Conservation (phyloP, 1,139 yeast genomes). For the Kodamaea anthophila region DNA sequence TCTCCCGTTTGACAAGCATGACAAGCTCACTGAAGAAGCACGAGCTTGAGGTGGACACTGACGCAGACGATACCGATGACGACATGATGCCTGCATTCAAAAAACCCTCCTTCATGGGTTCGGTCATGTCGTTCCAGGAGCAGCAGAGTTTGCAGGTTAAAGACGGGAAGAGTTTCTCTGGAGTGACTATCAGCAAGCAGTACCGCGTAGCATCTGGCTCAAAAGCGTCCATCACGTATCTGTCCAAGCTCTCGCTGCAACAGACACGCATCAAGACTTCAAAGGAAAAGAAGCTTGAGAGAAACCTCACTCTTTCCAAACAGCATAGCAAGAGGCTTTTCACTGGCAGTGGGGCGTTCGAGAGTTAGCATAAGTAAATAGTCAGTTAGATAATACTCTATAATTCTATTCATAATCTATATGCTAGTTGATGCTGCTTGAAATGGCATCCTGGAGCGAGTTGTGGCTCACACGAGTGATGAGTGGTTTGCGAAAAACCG, state of each 20-base stretch:
- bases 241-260: slow-evolving; percentile 31
- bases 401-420: slow-evolving; percentile 5
- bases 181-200: slow-evolving; percentile 52
- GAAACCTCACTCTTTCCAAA: slow-evolving; percentile 18
- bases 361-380: slow-evolving; percentile 5
- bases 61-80: slow-evolving; percentile 25
- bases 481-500: slow-evolving; percentile 33
- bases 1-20: slow-evolving; percentile 26
- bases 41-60: slow-evolving; percentile 11
- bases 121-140: slow-evolving; percentile 38
- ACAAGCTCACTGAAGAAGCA: slow-evolving; percentile 16
- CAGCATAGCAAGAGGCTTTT: slow-evolving; percentile 14
- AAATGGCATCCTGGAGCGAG: slow-evolving; percentile 32
- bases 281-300: slow-evolving; percentile 26
- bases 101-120: slow-evolving; percentile 43
- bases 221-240: slow-evolving; percentile 53
- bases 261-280: slow-evolving; percentile 19
- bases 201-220: slow-evolving; percentile 54
- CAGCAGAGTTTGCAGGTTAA: slow-evolving; percentile 30
- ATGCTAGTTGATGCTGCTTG: slow-evolving; percentile 9
- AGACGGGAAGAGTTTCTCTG: slow-evolving; percentile 40
- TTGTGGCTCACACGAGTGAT: slow-evolving; percentile 28
- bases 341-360: slow-evolving; percentile 19
- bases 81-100: slow-evolving; percentile 34
- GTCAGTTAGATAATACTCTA: background rate